Base-by-base conservation (phyloP, 2,329 filamentous ascomycete species). In the Fusarium sp. region DNA sequence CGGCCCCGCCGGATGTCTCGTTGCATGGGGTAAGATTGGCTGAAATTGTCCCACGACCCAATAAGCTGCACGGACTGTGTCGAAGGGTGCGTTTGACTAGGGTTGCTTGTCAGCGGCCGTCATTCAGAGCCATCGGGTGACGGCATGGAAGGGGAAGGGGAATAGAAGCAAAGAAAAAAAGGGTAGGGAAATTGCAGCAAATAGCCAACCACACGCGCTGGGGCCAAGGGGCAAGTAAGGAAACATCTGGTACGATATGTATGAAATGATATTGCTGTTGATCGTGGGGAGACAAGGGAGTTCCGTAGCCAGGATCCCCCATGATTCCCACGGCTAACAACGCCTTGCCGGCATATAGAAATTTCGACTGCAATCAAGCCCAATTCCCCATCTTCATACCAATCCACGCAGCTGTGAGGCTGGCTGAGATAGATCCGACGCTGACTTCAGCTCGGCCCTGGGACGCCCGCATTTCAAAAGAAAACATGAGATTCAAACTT, bases 1-100 rank as follows among this genome's bases (percentile, higher is more conserved):
- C 85, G 85, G 71, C 93, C 92, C 72, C 92, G 89, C 77, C 92
- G 89, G 68, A 82, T 83, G 81, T 98, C 95, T 73, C 90, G 88
- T 78, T 95, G 89, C 90, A 98, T 94, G 45, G 84, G 84, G 83
- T 97, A 95, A 50, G 89, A 84, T 76, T 87, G 89, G 64, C 86
- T 85, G 81, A 98, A 98, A 83, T 97, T 97, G 83, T 98, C 95
- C 95, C 95, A 98, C 68, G 94, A 97, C 67, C 95, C 95, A 73
- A 96, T 86, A 45, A 98, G 86, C 76, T 92, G 90, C 71, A 98
- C 92, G 44, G 91, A 91, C 68, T 86, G 85, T 67, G 90, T 86
- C 52, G 87, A 85, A 68, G 87, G 85, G 72, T 86, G 79, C 56
- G 89, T 90, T 81, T 87, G 85, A 76, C 89, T 91, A 77, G 58